phyloP scores from a whole-genome alignment of 1,284 basidiomycete species.

The Tylopilus orsonianus region DNA sequence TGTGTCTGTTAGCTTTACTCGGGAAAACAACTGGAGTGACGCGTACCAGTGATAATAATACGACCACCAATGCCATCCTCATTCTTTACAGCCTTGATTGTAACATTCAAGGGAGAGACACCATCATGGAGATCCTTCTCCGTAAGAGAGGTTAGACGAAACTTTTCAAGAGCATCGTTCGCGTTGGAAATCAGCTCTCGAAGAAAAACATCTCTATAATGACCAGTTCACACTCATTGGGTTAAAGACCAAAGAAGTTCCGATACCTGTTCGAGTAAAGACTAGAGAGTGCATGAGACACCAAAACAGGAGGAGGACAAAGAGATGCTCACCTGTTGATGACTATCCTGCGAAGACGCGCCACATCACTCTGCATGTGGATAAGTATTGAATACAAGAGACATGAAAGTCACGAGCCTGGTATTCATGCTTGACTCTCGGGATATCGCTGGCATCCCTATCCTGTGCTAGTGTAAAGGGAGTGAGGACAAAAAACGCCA shows the following conservation, averaged over 20 bases:
- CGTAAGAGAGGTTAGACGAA: conserved; percentile 81
- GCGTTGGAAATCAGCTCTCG: conserved; percentile 93
- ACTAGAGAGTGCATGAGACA: conserved; percentile 41
- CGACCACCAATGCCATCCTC: conserved; percentile 70
- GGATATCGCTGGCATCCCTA: conserved; percentile 45
- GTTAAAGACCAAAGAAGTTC: not conserved
- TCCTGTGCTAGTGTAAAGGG: conserved; percentile 55
- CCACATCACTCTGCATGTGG: conserved; percentile 77
- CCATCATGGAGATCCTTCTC: conserved; percentile 73
- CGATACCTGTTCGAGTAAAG: conserved; percentile 73
- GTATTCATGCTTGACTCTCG: conserved; percentile 68
- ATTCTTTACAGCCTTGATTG: conserved; percentile 72
- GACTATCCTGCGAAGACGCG: conserved; percentile 87
- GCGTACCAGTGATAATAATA: conserved; percentile 75
- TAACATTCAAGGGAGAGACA: conserved; percentile 78
- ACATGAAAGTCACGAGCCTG: conserved; percentile 52
- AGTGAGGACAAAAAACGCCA: conserved; percentile 52
- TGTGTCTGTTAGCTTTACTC: conserved; percentile 29
- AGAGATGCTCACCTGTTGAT: conserved; percentile 66
- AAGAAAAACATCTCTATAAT: conserved; percentile 81
- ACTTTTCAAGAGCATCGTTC: conserved; percentile 93
- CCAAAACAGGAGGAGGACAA: not conserved
- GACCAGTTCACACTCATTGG: conserved; percentile 8
- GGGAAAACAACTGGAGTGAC: not conserved
- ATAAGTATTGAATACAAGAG: conserved; percentile 1